Evolutionary conservation across 2,329 filamentous ascomycete genomes (phyloP), one percentile per base, ranked within the genome.

Genomic region (Berkeleyomyces rouxiae): DNA sequence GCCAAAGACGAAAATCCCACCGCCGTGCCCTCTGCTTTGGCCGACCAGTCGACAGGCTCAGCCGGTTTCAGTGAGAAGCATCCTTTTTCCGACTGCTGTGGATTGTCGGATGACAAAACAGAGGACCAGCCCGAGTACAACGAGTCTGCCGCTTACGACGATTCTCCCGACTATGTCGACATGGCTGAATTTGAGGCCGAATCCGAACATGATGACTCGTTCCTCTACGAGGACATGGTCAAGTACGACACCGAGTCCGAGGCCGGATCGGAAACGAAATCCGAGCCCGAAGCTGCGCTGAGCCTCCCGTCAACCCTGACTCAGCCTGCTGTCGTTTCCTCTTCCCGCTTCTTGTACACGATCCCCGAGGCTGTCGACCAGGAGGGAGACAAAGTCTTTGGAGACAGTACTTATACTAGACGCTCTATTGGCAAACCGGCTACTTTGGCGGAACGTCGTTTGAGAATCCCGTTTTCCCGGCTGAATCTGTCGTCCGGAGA

Each of bases 271-370:
- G 23, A 23, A 23, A 1, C 23, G 23, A 23, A 23, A 55, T 37
- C 51, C 7, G 33, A 55, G 11, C 36, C 5, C 39, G 51, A 39
- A 39, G 4, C 51, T n/a, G 51, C 36, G 51, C 13, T 36, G 31
- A 7, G 10, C 11, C 7, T 55, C 33, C 11, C 51, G n/a, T 36
- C n/a, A 3, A 39, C 44, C 5, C 9, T 37, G 13, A 67, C 68
- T 16, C 72, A 71, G n/a, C 51, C 51, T 60, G 66, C 71, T 11
- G 68, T 68, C 33, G 63, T 67, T 60, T 53, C 71, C 67, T 65
- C 71, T 67, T 16, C 64, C 61, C 66, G 67, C 44, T 65, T 61
- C 40, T 67, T 67, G 47, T 61, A 55, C 31, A 61, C 59, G 2
- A 61, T 61, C 23, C 59, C 47, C 4, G 59, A 61, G 42, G 31